A percentile compares a stretch with the other conserved stretches of the same genome.
phyloP scores from a whole-genome alignment of 2,329 filamentous ascomycete genomes.

The Aspergillus costaricaensis region DNA sequence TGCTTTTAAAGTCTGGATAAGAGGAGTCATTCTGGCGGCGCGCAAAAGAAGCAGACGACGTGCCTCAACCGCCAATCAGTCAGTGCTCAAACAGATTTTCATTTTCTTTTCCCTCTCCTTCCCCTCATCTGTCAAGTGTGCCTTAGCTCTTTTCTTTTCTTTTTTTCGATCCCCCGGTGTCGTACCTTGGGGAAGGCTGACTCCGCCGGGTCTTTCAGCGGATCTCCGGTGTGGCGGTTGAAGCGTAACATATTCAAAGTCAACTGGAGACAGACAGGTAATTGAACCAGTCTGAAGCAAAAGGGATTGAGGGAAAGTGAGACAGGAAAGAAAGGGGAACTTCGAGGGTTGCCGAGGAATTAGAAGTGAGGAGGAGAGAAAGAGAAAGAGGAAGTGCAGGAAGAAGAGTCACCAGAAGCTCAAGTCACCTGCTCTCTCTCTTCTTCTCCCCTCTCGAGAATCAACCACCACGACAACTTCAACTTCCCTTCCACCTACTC shows the following conservation, averaged over 20 bases:
- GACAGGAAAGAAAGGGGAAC: not conserved
- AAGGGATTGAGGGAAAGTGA: not conserved
- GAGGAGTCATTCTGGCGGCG: not conserved
- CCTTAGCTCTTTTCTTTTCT: not conserved
- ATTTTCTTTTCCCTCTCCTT: not conserved
- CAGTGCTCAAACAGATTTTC: no score
- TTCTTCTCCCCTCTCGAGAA: not conserved
- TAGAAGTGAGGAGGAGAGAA: not conserved
- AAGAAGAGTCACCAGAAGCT: no score
- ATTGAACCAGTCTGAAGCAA: not conserved
- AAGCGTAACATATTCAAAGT: not conserved
- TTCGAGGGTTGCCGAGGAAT: not conserved
- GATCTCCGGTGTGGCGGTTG: not conserved
- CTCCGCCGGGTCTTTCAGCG: not conserved
- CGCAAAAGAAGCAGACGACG: not conserved
- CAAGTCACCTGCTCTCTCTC: constrained; percentile 7
- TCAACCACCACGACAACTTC: not conserved
- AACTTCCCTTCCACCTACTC: not conserved
- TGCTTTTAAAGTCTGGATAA: constrained; percentile 13
- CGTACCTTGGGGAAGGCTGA: not conserved
- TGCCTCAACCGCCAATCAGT: not conserved
- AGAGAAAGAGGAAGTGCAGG: not conserved
- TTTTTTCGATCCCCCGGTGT: not conserved
- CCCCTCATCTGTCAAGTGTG: not conserved
- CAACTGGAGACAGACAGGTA: not conserved